A percentile compares a stretch with the other conserved stretches of the same genome.
These are phyloP conservation scores for Handroanthus guayacan DNA, from an alignment of 257 asterid genomes.

Conservation along the genomic window DNA sequence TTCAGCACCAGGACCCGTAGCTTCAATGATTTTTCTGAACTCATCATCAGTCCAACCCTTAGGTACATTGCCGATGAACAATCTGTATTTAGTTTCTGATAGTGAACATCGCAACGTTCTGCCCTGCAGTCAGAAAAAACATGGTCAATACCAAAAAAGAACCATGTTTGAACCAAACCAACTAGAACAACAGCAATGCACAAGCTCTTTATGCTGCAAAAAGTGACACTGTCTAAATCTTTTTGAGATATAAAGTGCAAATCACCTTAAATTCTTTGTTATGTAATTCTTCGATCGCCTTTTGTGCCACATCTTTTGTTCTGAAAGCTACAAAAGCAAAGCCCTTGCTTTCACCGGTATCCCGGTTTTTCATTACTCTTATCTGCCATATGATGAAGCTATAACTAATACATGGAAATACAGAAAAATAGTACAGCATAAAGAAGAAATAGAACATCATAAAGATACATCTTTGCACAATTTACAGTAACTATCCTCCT, in stretches of 20 bases:
- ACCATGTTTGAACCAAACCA: conserved; percentile 22
- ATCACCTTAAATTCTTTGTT: conserved; percentile 88
- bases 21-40: conserved; percentile 69
- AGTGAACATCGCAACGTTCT: conserved; percentile 83
- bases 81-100: conserved; percentile 87
- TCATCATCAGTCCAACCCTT: conserved; percentile 86
- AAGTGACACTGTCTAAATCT: not conserved
- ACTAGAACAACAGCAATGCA: conserved; percentile 2
- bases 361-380: conserved; percentile 85
- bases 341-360: conserved; percentile 97
- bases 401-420: conserved; percentile 25
- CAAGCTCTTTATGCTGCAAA: conserved; percentile 26
- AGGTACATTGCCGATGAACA: conserved; percentile 91
- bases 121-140: conserved; percentile 67
- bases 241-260: conserved; percentile 12
- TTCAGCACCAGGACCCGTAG: conserved; percentile 94
- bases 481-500: conserved; percentile 1
- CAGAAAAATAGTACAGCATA: conserved; percentile 15
- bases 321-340: conserved; percentile 94
- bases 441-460: not conserved
- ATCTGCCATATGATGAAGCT: conserved; percentile 62
- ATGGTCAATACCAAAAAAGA: conserved; percentile 20
- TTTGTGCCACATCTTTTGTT: conserved; percentile 81
- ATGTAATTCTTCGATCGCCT: conserved; percentile 83
- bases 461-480: conserved; percentile 1